Conservation (phyloP, 805 yeast species). For the Middelhovenomyces tepae region DNA sequence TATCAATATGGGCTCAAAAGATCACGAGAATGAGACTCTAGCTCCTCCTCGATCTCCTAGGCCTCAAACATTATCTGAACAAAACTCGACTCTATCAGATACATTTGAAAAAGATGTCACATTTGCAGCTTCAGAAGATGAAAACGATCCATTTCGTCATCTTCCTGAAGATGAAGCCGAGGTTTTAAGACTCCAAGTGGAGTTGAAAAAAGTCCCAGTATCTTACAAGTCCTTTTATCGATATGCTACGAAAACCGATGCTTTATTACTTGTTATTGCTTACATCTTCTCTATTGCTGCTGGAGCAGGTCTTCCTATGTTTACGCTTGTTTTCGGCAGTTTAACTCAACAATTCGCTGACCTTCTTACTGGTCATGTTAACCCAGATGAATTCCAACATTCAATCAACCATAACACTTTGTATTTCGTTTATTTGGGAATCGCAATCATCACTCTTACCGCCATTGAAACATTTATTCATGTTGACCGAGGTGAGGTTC, state of each 20-base stretch:
- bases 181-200: slow-evolving; percentile 27
- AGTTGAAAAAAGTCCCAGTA: slow-evolving; percentile 16
- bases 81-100: too few relatives aligned
- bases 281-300: slow-evolving; percentile 26
- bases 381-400: slow-evolving; percentile 25
- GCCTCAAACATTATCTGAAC: too few relatives aligned
- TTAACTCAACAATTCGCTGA: slow-evolving; percentile 30
- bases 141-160: too few relatives aligned
- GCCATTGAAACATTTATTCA: slow-evolving; percentile 29
- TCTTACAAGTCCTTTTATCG: slow-evolving; percentile 25
- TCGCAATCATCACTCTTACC: slow-evolving; percentile 29
- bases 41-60: too few relatives aligned
- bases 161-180: slow-evolving; percentile 26
- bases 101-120: too few relatives aligned
- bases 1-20: too few relatives aligned
- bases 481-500: slow-evolving; percentile 33
- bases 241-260: slow-evolving; percentile 27
- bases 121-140: too few relatives aligned
- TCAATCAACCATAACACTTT: slow-evolving; percentile 29
- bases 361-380: slow-evolving; percentile 21
- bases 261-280: slow-evolving; percentile 24
- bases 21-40: too few relatives aligned
- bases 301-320: slow-evolving; percentile 34
- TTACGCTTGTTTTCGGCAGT: slow-evolving; percentile 33
- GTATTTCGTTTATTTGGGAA: slow-evolving; percentile 33